These are phyloP conservation scores for Plasmodium chabaudi DNA, from an alignment of 169 alveolate genomes.

Conservation along the genomic window DNA sequence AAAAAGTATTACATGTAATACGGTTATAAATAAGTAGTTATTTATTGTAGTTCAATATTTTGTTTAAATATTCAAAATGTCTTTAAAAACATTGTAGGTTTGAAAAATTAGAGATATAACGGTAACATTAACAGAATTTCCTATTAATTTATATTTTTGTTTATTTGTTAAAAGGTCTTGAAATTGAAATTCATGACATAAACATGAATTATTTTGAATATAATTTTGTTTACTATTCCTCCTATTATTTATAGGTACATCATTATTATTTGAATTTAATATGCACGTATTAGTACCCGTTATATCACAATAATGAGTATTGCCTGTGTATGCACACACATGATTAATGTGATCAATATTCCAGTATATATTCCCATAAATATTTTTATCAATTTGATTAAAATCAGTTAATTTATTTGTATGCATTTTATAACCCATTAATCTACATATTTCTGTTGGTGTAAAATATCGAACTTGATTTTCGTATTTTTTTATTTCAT, in stretches of 20 bases:
- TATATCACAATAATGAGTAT: slow-evolving; percentile 51
- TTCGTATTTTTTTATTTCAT: slow-evolving; percentile 45
- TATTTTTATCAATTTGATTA: slow-evolving; percentile 14
- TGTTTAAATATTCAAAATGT: background rate
- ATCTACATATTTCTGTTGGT: slow-evolving; percentile 67
- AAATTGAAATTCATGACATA: slow-evolving; percentile 60
- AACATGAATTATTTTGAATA: slow-evolving; percentile 5
- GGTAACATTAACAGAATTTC: slow-evolving; percentile 64
- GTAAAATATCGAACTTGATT: slow-evolving; percentile 62
- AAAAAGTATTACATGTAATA: too few species aligned
- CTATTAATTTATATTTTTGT: slow-evolving; percentile 67
- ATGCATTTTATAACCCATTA: slow-evolving; percentile 71
- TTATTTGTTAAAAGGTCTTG: slow-evolving; percentile 54
- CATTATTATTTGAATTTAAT: background rate
- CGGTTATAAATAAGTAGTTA: too few species aligned
- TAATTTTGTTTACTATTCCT: background rate
- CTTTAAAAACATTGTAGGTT: slow-evolving; percentile 37
- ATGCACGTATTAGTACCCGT: slow-evolving; percentile 13
- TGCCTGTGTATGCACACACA: slow-evolving; percentile 40
- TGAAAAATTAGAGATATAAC: slow-evolving; percentile 66
- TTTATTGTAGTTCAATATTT: too few species aligned
- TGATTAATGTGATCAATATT: slow-evolving; percentile 69
- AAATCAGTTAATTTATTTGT: slow-evolving; percentile 12
- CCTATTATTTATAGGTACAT: background rate
- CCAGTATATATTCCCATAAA: slow-evolving; percentile 67